Evolutionary conservation across 495 filamentous ascomycete genomes (phyloP), one percentile per base, ranked within the genome.

Genomic region (Aspergillus avenaceus): DNA sequence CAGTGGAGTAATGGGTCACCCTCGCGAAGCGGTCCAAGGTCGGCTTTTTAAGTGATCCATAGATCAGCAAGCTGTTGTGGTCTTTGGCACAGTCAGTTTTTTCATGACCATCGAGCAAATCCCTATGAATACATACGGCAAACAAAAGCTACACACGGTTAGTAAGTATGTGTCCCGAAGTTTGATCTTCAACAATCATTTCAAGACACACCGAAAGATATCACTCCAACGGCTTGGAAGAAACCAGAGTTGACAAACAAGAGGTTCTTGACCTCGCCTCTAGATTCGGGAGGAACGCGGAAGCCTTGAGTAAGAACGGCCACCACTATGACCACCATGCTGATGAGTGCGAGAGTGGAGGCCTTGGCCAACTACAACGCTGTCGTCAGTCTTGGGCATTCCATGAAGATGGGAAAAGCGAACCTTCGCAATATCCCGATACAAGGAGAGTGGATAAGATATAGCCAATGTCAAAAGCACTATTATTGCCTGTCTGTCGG

Each of bases 361-460:
- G 95, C 93, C 82, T 95, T 97, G 16, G 95, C 90, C 64, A 98
- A 71, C 90, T 96, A 67, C 45, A 16, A n/a, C n/a, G n/a, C 28
- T 29, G 22, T 13, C n/a, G 53, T 71, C 47, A 71, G 64, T n/a
- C 9, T 45, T 25, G 29, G 27, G 26, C 13, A 9, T 9, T 5
- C 8, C 19, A 49, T 24, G 47, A 26, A 13, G 32, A 11, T 22
- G n/a, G 40, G 21, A 22, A 40, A 43, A 16, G 34, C 52, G 55
- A 72, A 92, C 91, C 82, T 97, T 97, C 23, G 93, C 88, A 78
- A 98, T 97, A 69, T 98, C 93, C 58, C 93, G 72, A 75, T 98
- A 97, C 43, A 97, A 69, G 47, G 89, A 90, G 48, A 98, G 66
- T 6, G 93, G 93, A 61, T 88, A 98, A n/a, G 91, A 96, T 24